These are phyloP conservation scores for Casuarina equisetifolia DNA, from an alignment of 306 rosid species.

Conservation along the genomic window DNA sequence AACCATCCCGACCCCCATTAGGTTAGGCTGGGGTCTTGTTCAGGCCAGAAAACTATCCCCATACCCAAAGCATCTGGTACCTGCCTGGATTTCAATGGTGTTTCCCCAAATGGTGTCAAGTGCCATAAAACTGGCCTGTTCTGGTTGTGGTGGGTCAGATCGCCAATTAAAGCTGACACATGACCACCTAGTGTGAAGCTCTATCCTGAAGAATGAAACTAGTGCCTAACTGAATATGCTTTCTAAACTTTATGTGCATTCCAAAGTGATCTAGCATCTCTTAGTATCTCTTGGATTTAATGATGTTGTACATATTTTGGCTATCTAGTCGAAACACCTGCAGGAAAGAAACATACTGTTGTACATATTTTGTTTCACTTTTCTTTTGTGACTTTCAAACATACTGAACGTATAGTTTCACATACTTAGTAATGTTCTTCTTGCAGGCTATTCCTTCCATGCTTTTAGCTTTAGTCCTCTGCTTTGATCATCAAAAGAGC, in stretches of 20 bases:
- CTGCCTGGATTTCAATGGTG: not conserved
- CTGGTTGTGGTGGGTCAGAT: not conserved
- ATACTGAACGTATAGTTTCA: too few species aligned
- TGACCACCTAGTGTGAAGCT: not conserved
- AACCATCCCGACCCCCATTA: not conserved
- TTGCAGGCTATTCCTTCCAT: constrained; percentile 92
- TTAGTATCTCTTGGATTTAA: not conserved
- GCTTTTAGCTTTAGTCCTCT: constrained; percentile 93
- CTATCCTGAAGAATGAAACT: not conserved
- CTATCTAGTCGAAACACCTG: too few species aligned
- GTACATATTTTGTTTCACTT: not conserved
- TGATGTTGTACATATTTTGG: not conserved
- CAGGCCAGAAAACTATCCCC: not conserved
- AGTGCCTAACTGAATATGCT: not conserved
- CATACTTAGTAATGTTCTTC: not conserved
- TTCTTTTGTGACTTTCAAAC: not conserved
- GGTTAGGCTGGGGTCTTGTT: not conserved
- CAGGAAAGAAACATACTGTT: not conserved
- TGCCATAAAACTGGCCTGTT: not conserved
- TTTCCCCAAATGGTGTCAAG: not conserved
- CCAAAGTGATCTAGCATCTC: not conserved
- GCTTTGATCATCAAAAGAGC: constrained; percentile 86
- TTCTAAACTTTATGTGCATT: not conserved
- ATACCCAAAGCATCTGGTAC: not conserved
- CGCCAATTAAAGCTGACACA: not conserved